Evolutionary conservation across 225 moss, liverwort and hornwort species (phyloP).

Genomic region (Thuidium tamariscinum): DNA sequence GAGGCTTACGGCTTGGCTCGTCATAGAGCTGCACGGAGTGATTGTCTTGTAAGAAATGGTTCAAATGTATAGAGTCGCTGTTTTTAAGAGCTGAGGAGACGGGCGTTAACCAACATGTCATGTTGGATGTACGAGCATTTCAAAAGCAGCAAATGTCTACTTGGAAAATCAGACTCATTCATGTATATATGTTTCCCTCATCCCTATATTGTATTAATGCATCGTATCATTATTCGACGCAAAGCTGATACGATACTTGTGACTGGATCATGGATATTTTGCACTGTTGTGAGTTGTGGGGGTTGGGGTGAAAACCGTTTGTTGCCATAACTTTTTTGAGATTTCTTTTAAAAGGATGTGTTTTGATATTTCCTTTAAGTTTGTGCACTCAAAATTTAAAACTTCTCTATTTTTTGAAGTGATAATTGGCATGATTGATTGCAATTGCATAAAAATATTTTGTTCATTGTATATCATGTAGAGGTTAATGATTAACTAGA

Average conservation of each 20-base stretch:
- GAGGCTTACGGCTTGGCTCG: background rate
- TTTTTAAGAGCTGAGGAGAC: background rate
- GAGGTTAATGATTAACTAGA: background rate
- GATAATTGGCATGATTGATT: background rate
- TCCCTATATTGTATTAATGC: background rate
- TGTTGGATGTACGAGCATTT: background rate
- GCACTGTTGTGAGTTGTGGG: background rate
- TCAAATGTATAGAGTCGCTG: conserved; percentile 15
- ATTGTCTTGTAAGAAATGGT: conserved; percentile 10
- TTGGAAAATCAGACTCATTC: background rate
- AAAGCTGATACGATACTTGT: background rate
- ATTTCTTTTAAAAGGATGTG: background rate
- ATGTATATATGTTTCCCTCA: background rate
- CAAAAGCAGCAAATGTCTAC: background rate
- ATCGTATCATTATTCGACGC: background rate
- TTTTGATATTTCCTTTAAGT: background rate
- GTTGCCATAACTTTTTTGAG: background rate
- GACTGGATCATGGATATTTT: background rate
- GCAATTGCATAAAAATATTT: background rate
- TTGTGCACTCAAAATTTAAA: background rate
- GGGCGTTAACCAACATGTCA: background rate
- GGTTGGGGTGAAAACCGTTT: background rate
- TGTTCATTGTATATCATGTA: background rate
- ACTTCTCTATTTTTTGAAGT: no score
- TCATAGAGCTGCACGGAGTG: conserved; percentile 1